Conservation (phyloP, 192 early-diverging fungal genomes). For the Irineochytrium annulatum region DNA sequence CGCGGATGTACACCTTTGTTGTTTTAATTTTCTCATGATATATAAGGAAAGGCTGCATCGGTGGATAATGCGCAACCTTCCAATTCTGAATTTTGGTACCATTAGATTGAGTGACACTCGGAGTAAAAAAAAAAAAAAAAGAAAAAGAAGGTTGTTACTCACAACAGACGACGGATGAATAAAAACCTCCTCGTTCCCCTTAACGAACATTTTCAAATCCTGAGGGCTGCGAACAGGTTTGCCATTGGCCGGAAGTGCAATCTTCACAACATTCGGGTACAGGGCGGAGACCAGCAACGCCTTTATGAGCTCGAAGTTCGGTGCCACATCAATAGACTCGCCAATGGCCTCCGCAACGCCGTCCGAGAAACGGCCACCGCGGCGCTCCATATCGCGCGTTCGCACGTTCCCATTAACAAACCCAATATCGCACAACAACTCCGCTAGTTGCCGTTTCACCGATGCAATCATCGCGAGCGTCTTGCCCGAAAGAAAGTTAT, state of each 20-base stretch:
- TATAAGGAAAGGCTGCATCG: conserved; percentile 32
- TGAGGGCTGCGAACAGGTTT: conserved; percentile 56
- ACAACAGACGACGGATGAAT: conserved; percentile 41
- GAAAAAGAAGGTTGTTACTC: conserved; percentile 1
- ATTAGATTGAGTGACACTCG: neutral
- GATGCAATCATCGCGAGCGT: conserved; percentile 35
- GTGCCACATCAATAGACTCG: conserved; percentile 1
- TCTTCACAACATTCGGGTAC: conserved; percentile 50
- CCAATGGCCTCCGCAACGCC: conserved; percentile 30
- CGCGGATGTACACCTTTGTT: conserved; percentile 41
- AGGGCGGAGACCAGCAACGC: conserved; percentile 29
- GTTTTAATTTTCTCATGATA: conserved; percentile 45
- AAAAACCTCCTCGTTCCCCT: conserved; percentile 31
- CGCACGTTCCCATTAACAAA: conserved; percentile 25
- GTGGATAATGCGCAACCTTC: conserved; percentile 16
- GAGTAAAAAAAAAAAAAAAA: neutral
- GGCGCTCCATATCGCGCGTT: conserved; percentile 33
- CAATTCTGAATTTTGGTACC: conserved; percentile 36
- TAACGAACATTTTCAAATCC: conserved; percentile 20
- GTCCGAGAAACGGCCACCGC: conserved; percentile 19
- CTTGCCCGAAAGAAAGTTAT: conserved; percentile 37
- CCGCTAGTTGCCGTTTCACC: conserved; percentile 41
- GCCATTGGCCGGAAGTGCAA: conserved; percentile 64
- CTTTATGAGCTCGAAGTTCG: conserved; percentile 34
- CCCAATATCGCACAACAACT: conserved; percentile 38